Evolutionary conservation across 2,329 filamentous ascomycete species (phyloP), one percentile per base, ranked within the genome.

Genomic region (Geoglossum cookeanum): DNA sequence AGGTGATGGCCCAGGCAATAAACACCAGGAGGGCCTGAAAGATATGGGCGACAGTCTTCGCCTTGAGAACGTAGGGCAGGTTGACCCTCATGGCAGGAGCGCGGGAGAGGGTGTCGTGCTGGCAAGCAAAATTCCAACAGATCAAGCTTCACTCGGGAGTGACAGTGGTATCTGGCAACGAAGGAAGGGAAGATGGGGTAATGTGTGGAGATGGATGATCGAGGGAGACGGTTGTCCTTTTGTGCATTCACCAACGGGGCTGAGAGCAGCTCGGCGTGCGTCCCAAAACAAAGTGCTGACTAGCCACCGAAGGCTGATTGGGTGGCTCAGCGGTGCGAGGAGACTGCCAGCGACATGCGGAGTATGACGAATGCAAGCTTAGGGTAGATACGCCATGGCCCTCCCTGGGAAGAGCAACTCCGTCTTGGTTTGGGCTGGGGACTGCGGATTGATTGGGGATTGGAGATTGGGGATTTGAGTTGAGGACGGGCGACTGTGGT

Each of bases 1-100:
- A 74, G 9, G 77, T 77, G 55, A 82, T 68, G 57, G 74, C 77
- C 70, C 74, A 77, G 48, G 72, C 75, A 32, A 82, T 66, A 66
- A 81, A 81, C 61, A 81, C 76, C 59, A 79, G 67, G 47, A 80
- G 66, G 9, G 66, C 72, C 64, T 82, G 79, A 29, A 42, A 42
- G 33, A 57, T 57, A 17, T 57, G 55, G 17, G 32, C 49, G 49
- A n/a, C 30, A 9, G 37, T 17, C 49, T 53, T 53, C 15, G 49
- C 49, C 49, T 53, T 44, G 29, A 33, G 11, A n/a, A 37, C 44
- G 37, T 55, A 45, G 17, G 32, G 9, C 8, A 55, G 15, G 22
- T 42, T 3, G 15, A 55, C 8, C 49, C 17, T 37, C 30, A 55
- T 42, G 27, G 47, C n/a, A 55, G 22, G 22, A 30, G 13, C 30